Evolutionary conservation across 2,329 filamentous ascomycete species (phyloP), one percentile per base, ranked within the genome.

Genomic region (Magnaporthiopsis incrustans): DNA sequence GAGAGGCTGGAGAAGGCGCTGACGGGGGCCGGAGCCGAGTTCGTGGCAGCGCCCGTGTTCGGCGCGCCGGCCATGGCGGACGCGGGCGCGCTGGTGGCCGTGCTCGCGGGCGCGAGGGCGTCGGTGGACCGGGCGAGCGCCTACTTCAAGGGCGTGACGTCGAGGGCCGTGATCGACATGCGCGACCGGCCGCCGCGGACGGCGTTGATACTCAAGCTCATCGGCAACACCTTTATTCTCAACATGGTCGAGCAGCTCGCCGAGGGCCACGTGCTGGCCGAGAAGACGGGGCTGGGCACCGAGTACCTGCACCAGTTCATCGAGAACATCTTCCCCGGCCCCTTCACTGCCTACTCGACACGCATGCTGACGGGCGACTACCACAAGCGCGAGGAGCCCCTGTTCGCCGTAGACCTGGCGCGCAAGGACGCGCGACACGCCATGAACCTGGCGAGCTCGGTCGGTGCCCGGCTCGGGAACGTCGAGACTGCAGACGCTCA

Each of bases 151-250:
- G 89, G 88, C 64, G 90, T 95, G 22, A 90, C 89, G 71, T 84
- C 87, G 2, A 82, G 85, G 44, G 83, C 81, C 1, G 84, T 87
- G 67, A 87, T 96, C 66, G 86, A 94, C 72, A 88, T 92, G 74
- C 81, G 82, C 59, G 86, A 83, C 67, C 83, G 91, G 74, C 83
- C 88, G 1, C 86, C 88, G 61, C 85, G 88, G 63, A 85, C 86
- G 63, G 87, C 92, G 5, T 83, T 86, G 1, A 83, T 86, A 59
- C 79, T 96, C 60, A 95, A 97, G 77, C 80, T 97, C 26, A 82
- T 96, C 25, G 92, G 93, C 65, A 97, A 97, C 75, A 91, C 89
- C 0, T 93, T 97, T 73, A 83, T 97, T 69, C 74, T 96, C 57
- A 90, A 90, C 77, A 93, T 93, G 83, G 84, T 93, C 30, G 89